Percentiles rank a stretch among this genome's conserved stretches.
phyloP scores from a whole-genome alignment of 768 basidiomycete genomes.

The Rhodotorula paludigena region DNA sequence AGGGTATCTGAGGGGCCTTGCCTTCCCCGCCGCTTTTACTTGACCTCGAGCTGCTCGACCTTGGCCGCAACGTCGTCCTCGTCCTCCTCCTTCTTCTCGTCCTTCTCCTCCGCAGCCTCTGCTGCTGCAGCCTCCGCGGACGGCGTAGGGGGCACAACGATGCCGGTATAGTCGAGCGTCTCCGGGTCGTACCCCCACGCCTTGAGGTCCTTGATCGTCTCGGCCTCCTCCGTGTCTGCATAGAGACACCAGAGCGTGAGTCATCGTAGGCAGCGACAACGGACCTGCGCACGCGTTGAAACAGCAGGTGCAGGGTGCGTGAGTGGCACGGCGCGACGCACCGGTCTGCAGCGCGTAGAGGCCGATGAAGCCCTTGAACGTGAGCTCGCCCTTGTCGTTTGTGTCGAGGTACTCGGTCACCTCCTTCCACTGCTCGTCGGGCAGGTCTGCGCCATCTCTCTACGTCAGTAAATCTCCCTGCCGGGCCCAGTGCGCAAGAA shows the following conservation, averaged over 20 bases:
- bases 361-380: conserved; percentile 28
- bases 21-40: neutral
- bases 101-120: neutral
- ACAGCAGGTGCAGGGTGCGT: too few species aligned
- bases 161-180: too few species aligned
- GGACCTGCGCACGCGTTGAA: neutral
- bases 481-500: neutral
- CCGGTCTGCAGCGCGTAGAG: conserved; percentile 32
- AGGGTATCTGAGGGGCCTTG: too few species aligned
- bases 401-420: conserved; percentile 27
- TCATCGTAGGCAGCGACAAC: too few species aligned
- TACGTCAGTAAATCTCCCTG: neutral
- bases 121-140: neutral
- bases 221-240: conserved; percentile 31
- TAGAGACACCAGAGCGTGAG: too few species aligned
- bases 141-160: too few species aligned
- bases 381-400: conserved; percentile 18
- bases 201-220: conserved; percentile 27
- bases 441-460: conserved; percentile 7
- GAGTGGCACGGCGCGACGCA: neutral
- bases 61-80: neutral
- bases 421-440: conserved; percentile 28
- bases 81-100: neutral
- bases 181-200: conserved; percentile 26
- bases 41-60: neutral